Evolutionary conservation across 768 basidiomycete species (phyloP), one percentile per base, ranked within the genome.

Genomic region (Exsudoporus frostii): DNA sequence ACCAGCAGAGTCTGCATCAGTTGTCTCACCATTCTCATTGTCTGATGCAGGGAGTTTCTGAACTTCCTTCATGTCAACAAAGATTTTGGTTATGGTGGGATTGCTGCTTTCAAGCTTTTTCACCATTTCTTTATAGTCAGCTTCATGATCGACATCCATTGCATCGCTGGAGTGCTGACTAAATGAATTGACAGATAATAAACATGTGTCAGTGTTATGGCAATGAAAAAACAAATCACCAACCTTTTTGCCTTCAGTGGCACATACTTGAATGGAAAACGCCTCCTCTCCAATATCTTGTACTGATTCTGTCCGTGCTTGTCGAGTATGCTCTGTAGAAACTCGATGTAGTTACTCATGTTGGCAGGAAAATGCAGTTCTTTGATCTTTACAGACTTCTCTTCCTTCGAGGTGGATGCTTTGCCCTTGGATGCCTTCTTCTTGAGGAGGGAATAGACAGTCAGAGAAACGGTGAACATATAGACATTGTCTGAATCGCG

Each of bases 241-340:
- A 22, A 60, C 47, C n/a, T 20, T 60, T 55, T 59, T 4, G 7
- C 40, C 34, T 44, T 51, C 7, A 27, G 48, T 7, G 32, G 40
- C 7, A 56, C 30, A 38, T 48, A 62, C 42, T 54, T 59, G 55
- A 57, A 59, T 40, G 50, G 14, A 27, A 52, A 62, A 0, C 11
- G 6, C 22, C 34, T 49, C 1, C 14, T 40, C 73, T 73, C 79
- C 0, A 25, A 40, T 0, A 74, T 5, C 0, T 22, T 50, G 41
- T 48, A 58, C 4, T 55, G 45, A 1, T 52, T 43, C 2, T 56
- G 45, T 0, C 50, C 37, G 39, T 61, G 55, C 58, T 54, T 61
- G 9, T 52, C 34, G 1, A 59, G 60, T 2, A 51, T 22, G 8
- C 50, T 51, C 24, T 25, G 38, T 3, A 61, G 22, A 34, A 61